Conservation (phyloP, 164 flowering plant species). For the Piper longum region DNA sequence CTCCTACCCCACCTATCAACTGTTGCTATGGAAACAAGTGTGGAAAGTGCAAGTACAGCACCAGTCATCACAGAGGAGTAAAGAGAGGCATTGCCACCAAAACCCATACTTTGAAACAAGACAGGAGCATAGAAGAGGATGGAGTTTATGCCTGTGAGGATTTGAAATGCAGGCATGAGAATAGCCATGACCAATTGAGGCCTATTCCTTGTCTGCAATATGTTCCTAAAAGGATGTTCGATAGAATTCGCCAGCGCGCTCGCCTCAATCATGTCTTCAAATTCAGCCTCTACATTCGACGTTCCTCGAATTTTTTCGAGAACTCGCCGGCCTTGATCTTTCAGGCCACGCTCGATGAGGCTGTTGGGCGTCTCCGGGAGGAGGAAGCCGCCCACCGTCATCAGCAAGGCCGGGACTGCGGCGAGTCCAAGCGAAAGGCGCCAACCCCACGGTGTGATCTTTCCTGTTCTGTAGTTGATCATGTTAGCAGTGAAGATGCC, state of each 20-base stretch:
- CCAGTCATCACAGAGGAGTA: constrained; percentile 84
- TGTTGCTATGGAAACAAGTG: constrained; percentile 61
- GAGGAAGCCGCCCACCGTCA: constrained; percentile 72
- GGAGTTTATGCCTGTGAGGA: constrained; percentile 76
- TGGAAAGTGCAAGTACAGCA: constrained; percentile 69
- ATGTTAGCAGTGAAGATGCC: constrained; percentile 95
- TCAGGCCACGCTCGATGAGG: constrained; percentile 49
- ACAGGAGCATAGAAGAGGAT: constrained; percentile 91
- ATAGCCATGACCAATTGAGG: constrained; percentile 83
- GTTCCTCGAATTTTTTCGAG: constrained; percentile 74
- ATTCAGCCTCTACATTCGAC: constrained; percentile 53
- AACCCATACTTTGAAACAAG: constrained; percentile 79
- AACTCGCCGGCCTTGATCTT: constrained; percentile 37
- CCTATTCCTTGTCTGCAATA: constrained; percentile 56
- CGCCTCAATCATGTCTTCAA: constrained; percentile 72
- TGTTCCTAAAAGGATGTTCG: constrained; percentile 71
- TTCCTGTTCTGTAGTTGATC: constrained; percentile 72
- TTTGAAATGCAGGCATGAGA: constrained; percentile 79
- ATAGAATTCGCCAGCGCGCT: constrained; percentile 79
- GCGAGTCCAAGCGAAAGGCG: constrained; percentile 88
- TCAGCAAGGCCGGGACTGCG: constrained; percentile 58
- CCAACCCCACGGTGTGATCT: constrained; percentile 84
- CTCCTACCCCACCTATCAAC: constrained; percentile 77
- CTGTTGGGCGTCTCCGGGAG: constrained; percentile 95
- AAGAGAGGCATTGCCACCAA: constrained; percentile 56